Evolutionary conservation across 345 rosid genomes (phyloP), one percentile per base, ranked within the genome.

Genomic region (Gossypium rotundifolium): DNA sequence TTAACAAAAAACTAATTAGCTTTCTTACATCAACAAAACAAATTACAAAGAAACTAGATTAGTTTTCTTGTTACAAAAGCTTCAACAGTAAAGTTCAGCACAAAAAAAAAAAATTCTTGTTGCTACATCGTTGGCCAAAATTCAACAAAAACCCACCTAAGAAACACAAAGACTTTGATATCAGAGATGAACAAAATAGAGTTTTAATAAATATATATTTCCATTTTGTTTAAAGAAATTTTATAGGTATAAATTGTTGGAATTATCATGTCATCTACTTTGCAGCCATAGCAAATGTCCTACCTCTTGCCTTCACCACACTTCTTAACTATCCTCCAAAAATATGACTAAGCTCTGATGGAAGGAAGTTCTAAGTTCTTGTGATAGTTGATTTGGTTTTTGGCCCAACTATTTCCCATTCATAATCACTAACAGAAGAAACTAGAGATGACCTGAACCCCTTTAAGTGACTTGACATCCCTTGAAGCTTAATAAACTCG

Each of bases 321-420:
- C 94, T 95, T 84, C 2, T 90, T 74, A 95, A 80, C 75, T 87
- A 78, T 80, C 99, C 98, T 17, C 97, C 96, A 74, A 95, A 95
- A 79, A 95, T 93, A 80, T 88, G 85, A 81, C 93, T 90, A 14
- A 95, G 87, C 81, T 83, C 89, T 2, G 97, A 93, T 18, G 89
- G 89, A 66, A 83, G 72, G 66, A 89, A 87, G 83, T 91, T 91
- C 68, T 92, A 97, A 33, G 92, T 91, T 83, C 98, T 88, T 54
- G 96, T 92, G 72, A 94, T 94, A 22, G 97, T 94, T 58, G 96
- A 87, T 81, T 85, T 91, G 83, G 91, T 92, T 81, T 91, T 94
- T 71, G 91, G 98, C 66, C 98, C 97, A 81, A 91, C 98, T 9
- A 92, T 94, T 80, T 92, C 98, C 98, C 98, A 92, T 77, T 92